Evolutionary conservation across 108 stramenopile genomes (phyloP), one percentile per base, ranked within the genome.

Genomic region (Epipyxis sp.): DNA sequence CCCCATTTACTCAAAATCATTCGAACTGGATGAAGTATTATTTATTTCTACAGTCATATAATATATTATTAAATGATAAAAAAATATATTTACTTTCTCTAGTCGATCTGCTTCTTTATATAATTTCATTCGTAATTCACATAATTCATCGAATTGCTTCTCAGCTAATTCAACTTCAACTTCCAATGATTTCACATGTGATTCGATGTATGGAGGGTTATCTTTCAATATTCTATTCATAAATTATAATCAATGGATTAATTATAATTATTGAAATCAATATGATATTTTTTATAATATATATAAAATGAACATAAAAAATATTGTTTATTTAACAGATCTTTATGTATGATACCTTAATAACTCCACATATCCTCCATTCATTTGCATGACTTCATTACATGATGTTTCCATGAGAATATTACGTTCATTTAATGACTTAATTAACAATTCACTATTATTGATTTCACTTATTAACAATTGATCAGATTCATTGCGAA

Each of bases 141-240:
- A 54, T 3, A 74, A 42, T 10, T 74, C 71, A 30, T 74, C 6
- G 34, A 54, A 74, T 42, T 74, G 71, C 50, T 74, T 3, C 3
- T 74, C 25, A 6, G 71, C n/a, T 29, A 74, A 25, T 32, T 57
- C 46, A 13, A 74, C 71, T 42, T 74, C 71, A 10, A 54, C 20
- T 37, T 74, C 71, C 32, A 74, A 42, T 32, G 71, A 27, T 3
- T 39, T 3, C 13, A 74, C 50, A 10, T 74, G 71, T 6, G 71
- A 3, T 37, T 74, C 71, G 34, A 3, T 37, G 71, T 46, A 74
- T 34, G 71, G 71, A 39, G 44, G 71, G 34, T 74, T 74, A 37
- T 10, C 13, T 37, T 74, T 46, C 13, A 74, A 42, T 6, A 32
- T 29, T 37, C n/a, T n/a, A n/a, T n/a, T n/a, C n/a, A n/a, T n/a